Base-by-base conservation (phyloP, 2,329 filamentous ascomycete species). In the Aspergillus spinulosporus region DNA sequence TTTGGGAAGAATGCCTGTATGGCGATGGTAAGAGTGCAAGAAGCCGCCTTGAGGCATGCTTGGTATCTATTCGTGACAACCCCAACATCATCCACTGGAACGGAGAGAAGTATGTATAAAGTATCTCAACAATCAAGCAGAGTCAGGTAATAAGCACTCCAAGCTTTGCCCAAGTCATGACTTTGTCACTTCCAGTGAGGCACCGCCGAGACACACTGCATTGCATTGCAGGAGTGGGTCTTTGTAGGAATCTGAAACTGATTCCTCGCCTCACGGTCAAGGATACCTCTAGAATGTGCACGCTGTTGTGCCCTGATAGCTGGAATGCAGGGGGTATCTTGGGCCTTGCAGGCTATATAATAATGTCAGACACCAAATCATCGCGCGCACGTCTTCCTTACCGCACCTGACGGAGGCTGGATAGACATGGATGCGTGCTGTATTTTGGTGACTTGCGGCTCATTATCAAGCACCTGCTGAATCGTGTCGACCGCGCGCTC, bases 291-390 rank as follows among this genome's bases (percentile, higher is more conserved):
- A 44, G 49, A 43, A 51, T 51, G 49, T 21, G 37, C 36, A 11
- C 48, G 9, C 15, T 42, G n/a, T 9, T 42, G 39, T 37, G 34
- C 34, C 34, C 32, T 12, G 11, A 34, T 50, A 28, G 39, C 34
- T 52, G 50, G 50, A 52, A 47, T 52, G 50, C 14, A 52, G 50
- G 50, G 43, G 31, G 43, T n/a, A 15, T 49, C 47, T 49, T 5
- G 7, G 11, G 9, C 15, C 36, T 32, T 15, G 29, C 46, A 15
- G 21, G 21, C 21, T 21, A 21, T 21, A 21, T 50, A 50, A 50
- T 26, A 50, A 50, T 29, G 26, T 21, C 21, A 5, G n/a, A 7
- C 42, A 40, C 32, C n/a, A 21, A 21, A 21, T 21, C 21, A 21
- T 31, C n/a, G 21, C 5, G 39, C 34, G 15, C 45, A 7, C 32